phyloP scores from a whole-genome alignment of 202 grass and related monocot genomes.

The Cymbopogon flexuosus region DNA sequence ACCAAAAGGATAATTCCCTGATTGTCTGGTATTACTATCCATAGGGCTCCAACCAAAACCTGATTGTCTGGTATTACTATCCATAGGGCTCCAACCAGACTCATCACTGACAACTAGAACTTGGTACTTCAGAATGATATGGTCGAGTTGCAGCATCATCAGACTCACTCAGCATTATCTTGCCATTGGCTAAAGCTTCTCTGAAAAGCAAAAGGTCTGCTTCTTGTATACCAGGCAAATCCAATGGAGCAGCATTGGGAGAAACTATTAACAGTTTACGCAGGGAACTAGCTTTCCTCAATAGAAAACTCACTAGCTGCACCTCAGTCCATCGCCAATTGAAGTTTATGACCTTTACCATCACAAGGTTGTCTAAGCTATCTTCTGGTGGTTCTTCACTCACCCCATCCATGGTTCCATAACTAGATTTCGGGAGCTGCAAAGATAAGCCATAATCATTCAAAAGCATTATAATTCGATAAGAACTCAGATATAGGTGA shows the following conservation, averaged over 20 bases:
- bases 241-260: neutral
- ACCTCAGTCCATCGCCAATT: slow-evolving; percentile 43
- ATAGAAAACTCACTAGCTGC: slow-evolving; percentile 42
- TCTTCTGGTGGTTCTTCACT: slow-evolving; percentile 22
- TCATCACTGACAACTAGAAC: neutral
- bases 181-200: slow-evolving; percentile 24
- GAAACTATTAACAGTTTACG: slow-evolving; percentile 33
- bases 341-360: slow-evolving; percentile 59
- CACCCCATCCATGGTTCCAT: neutral
- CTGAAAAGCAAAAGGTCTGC: neutral
- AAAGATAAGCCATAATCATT: neutral
- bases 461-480: neutral
- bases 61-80: neutral
- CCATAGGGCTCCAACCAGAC: neutral
- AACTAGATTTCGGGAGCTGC: neutral
- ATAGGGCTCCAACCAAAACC: neutral
- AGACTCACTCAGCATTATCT: neutral
- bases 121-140: neutral
- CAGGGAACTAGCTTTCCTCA: slow-evolving; percentile 35
- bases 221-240: neutral
- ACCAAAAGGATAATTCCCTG: neutral
- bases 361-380: slow-evolving; percentile 44
- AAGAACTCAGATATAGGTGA: neutral
- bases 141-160: neutral
- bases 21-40: neutral